Percentiles rank a stretch among this genome's conserved stretches.
Conservation (phyloP, 1,284 basidiomycete species). For the Ustilago curta region DNA sequence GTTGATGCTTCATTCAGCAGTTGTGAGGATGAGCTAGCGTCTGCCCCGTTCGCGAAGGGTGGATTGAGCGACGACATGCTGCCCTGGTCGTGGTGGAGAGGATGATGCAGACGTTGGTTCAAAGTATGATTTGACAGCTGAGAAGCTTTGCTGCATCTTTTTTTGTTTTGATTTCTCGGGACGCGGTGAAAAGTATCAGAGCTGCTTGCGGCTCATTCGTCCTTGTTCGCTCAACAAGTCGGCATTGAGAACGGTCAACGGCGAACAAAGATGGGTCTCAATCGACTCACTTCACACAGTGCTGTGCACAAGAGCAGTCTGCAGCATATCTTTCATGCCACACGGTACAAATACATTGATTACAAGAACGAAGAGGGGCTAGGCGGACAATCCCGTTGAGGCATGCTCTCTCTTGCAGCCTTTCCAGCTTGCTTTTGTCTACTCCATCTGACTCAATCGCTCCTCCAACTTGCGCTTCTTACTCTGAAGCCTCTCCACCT, state of each 20-base stretch:
- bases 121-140: background rate
- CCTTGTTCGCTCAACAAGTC: slow-evolving; percentile 5
- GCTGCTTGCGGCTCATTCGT: background rate
- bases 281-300: too few relatives aligned
- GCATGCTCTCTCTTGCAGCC: background rate
- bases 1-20: slow-evolving; percentile 27
- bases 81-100: too few relatives aligned
- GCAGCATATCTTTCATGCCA: too few relatives aligned
- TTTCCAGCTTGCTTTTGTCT: background rate
- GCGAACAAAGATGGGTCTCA: too few relatives aligned
- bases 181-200: slow-evolving; percentile 19
- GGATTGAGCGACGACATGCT: slow-evolving; percentile 22
- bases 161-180: slow-evolving; percentile 18
- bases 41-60: background rate
- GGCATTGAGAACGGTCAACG: background rate
- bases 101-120: background rate
- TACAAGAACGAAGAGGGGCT: too few relatives aligned
- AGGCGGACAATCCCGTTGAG: background rate
- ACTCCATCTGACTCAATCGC: slow-evolving; percentile 24
- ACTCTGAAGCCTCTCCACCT: slow-evolving; percentile 71
- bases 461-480: slow-evolving; percentile 35
- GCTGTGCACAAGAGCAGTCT: too few relatives aligned
- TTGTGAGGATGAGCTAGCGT: background rate
- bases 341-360: too few relatives aligned
- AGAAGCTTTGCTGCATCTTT: slow-evolving; percentile 1